Evolutionary conservation across 805 yeast species (phyloP), one percentile per base, ranked within the genome.

Genomic region (Wickerhamiella australiensis): DNA sequence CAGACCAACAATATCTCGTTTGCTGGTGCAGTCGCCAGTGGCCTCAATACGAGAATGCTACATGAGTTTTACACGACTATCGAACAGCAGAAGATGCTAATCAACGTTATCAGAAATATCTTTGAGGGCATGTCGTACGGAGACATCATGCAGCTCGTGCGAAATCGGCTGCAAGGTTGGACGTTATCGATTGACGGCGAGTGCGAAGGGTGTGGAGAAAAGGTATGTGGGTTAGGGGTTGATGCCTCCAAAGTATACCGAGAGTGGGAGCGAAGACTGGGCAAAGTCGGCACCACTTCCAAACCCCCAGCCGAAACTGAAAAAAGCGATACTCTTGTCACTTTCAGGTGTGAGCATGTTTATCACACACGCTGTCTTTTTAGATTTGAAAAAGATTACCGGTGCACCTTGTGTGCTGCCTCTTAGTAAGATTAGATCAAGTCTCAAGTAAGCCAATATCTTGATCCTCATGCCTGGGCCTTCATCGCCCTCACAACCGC

Each of bases 161-260:
- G 57, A 2, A 67, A 69, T 29, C 67, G 74, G 20, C 55, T 69
- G 0, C 62, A 66, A 33, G 96, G 96, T 0, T 82, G 94, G 86
- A 68, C 79, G 0, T 69, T 73, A 1, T 56, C 71, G 1, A 66
- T 65, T 23, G 67, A 68, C 23, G 68, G 71, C 33, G 76, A 72
- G 44, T 88, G 96, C 62, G 82, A 82, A 31, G 75, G 81, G 0
- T 88, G 96, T 63, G 88, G 85, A 1, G 78, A 78, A 53, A 67
- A 68, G 18, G 66, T 87, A 29, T 80, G 87, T 79, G 95, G 96
- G 0, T 62, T 75, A 1, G 76, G 77, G 1, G 60, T 82, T 2
- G 67, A 71, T 21, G 66, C 76, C 1, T 69, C 65, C 7, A 69
- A 74, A 36, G 74, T 75, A 48, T 69, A 71, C 40, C 68, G 52